Percentiles rank a stretch among this genome's conserved stretches.
Evolutionary conservation across 805 yeast species (phyloP).

Genomic region (Monosporozyma servazzii): DNA sequence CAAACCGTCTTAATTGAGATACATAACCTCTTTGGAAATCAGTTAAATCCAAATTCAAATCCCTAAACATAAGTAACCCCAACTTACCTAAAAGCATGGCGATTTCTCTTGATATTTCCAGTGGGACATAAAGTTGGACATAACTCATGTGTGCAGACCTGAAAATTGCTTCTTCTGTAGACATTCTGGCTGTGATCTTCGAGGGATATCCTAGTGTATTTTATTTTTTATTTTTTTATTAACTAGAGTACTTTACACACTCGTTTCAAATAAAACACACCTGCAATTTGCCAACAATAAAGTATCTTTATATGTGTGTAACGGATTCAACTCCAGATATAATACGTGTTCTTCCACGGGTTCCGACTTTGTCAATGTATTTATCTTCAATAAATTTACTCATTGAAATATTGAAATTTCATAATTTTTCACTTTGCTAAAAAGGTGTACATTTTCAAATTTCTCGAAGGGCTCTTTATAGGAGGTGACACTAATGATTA

Average conservation of each 20-base stretch:
- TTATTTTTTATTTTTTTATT: neutral
- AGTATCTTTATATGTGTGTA: neutral
- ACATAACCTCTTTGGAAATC: conserved; percentile 89
- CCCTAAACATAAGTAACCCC: conserved; percentile 80
- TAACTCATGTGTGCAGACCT: conserved; percentile 94
- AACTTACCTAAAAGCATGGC: conserved; percentile 78
- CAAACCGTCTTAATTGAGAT: conserved; percentile 70
- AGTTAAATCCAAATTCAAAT: conserved; percentile 70
- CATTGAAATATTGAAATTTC: neutral
- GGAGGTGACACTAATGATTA: neutral
- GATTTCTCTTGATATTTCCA: conserved; percentile 75
- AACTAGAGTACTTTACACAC: neutral
- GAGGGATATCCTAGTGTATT: neutral
- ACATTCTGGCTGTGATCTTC: neutral
- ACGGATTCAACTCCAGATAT: neutral
- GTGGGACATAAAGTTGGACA: conserved; percentile 81
- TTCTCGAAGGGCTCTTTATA: neutral
- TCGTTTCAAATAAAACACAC: neutral
- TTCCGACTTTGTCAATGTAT: neutral
- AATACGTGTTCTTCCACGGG: neutral
- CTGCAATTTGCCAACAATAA: neutral
- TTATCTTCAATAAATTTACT: neutral
- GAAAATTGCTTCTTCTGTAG: conserved; percentile 33
- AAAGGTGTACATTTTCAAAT: neutral
- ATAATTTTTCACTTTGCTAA: conserved; percentile 1